phyloP scores from a whole-genome alignment of 257 asterid species.

The Gentiana dahurica region DNA sequence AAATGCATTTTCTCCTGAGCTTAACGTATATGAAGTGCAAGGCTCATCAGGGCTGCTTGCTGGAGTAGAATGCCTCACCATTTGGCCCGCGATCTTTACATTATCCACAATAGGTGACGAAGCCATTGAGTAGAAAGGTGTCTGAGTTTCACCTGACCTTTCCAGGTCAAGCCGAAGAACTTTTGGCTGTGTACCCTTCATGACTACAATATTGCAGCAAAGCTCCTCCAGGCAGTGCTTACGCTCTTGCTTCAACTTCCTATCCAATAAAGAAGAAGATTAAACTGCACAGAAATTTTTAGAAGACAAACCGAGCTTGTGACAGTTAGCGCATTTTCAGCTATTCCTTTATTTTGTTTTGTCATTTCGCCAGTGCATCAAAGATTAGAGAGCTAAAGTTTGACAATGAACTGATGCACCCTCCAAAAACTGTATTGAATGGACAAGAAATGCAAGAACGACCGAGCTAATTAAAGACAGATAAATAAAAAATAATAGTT shows the following conservation, averaged over 20 bases:
- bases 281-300: conserved; percentile 3
- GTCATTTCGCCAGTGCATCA: too few relatives aligned
- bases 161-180: conserved; percentile 75
- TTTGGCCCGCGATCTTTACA: conserved; percentile 20
- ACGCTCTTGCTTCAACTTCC: conserved; percentile 67
- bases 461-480: neutral
- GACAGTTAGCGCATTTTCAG: too few relatives aligned
- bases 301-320: neutral
- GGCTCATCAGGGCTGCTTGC: conserved; percentile 64
- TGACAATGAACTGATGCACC: neutral
- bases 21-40: conserved; percentile 41
- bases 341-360: too few relatives aligned
- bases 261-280: conserved; percentile 25
- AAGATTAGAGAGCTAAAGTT: neutral
- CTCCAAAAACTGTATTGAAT: too few relatives aligned
- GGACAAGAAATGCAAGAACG: too few relatives aligned
- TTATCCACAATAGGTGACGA: conserved; percentile 42
- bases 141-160: conserved; percentile 32
- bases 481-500: conserved; percentile 28
- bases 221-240: conserved; percentile 70
- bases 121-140: conserved; percentile 48
- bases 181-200: conserved; percentile 74
- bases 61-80: conserved; percentile 49
- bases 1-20: conserved; percentile 28
- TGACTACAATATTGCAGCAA: conserved; percentile 69